Percentiles rank a stretch among this genome's conserved stretches.
Conservation (phyloP, 805 yeast species). For the Komagataella populi region DNA sequence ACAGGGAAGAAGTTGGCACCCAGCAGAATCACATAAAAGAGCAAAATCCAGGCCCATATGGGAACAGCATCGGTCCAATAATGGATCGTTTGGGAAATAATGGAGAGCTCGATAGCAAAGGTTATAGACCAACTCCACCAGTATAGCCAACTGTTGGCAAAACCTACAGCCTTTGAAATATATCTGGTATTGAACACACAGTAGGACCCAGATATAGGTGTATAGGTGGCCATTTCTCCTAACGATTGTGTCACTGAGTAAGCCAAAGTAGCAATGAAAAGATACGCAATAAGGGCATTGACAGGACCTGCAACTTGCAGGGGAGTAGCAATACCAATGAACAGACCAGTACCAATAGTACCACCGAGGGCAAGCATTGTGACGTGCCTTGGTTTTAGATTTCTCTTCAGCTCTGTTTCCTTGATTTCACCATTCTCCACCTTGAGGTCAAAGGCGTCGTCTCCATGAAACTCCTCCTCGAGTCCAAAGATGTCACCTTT, state of each 20-base stretch:
- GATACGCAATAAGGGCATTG: conserved; percentile 45
- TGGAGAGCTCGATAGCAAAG: conserved; percentile 58
- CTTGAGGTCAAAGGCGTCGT: neutral
- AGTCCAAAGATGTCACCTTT: neutral
- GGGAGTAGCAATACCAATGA: conserved; percentile 49
- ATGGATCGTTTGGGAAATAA: conserved; percentile 50
- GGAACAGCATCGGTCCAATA: conserved; percentile 64
- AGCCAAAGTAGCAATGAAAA: conserved; percentile 55
- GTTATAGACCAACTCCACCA: conserved; percentile 74
- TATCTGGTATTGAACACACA: conserved; percentile 58
- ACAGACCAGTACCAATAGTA: conserved; percentile 67
- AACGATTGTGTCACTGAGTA: conserved; percentile 55
- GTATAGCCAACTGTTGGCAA: conserved; percentile 58
- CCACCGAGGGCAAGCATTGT: conserved; percentile 73
- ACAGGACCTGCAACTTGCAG: conserved; percentile 54
- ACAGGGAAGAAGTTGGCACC: conserved; percentile 51
- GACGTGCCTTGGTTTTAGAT: conserved; percentile 51
- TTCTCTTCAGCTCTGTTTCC: conserved; percentile 27
- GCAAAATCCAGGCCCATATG: conserved; percentile 55
- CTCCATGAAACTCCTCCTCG: neutral
- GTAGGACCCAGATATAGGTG: conserved; percentile 57
- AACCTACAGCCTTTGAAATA: conserved; percentile 56
- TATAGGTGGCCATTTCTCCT: conserved; percentile 73
- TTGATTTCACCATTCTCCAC: conserved; percentile 8
- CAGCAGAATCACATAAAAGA: conserved; percentile 46